Evolutionary conservation across 2,329 filamentous ascomycete genomes (phyloP), one percentile per base, ranked within the genome.

Genomic region (Metarhizium anisopliae): DNA sequence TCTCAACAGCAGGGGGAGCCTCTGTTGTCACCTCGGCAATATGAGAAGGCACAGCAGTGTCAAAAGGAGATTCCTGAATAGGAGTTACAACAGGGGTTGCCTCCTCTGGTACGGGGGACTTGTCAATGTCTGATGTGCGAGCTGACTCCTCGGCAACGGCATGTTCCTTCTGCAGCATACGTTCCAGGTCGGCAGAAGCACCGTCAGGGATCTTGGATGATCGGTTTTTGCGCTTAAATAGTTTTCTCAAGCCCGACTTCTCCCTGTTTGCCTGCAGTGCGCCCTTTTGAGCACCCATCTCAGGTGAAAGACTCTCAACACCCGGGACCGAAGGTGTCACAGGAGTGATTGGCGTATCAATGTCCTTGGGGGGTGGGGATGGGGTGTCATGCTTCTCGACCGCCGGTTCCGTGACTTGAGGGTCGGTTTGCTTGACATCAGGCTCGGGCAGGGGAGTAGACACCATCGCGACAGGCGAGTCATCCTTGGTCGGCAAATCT

Each of bases 171-270:
- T 69, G 75, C 61, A 79, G 76, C 75, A 79, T 78, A 63, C 64
- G 74, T 67, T 74, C 80, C 59, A 77, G 69, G 63, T 79, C 79
- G 58, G 70, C 71, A 56, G 74, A 74, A 42, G 80, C 77, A 57
- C 79, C 78, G 1, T 83, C 79, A 7, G 77, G 78, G 25, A 79
- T 63, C 69, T 80, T 86, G 40, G 78, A 85, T 57, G 71, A 65
- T 58, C 79, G 75, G 64, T 84, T 84, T 71, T 83, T 86, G 61
- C 83, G 80, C 50, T 78, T 77, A 64, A 89, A 88, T 47, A 89
- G 74, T 69, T 86, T 87, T 59, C 80, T 80, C 62, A 89, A 77
- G 16, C 83, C 74, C 45, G 68, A 67, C 60, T 72, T 72, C 53
- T 77, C 72, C 66, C 74, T 76, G 57, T 67, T 65, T 6, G 75